These are phyloP conservation scores for Stachybotrys echinatus DNA, from an alignment of 2,329 filamentous ascomycete species.

Conservation along the genomic window DNA sequence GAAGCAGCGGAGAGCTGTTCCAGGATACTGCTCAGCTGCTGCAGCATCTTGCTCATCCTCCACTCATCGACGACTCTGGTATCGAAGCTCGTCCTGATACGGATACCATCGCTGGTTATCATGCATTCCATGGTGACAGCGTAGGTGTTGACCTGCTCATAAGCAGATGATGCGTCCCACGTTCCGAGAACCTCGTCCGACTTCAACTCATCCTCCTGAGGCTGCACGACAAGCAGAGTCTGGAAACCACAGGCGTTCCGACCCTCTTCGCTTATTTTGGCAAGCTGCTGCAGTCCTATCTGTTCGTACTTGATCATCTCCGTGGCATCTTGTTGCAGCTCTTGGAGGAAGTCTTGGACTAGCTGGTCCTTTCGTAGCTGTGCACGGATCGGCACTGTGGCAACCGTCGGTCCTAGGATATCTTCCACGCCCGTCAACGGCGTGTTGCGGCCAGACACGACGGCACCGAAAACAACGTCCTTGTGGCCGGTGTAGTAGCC, in stretches of 20 bases:
- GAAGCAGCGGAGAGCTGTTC: background rate
- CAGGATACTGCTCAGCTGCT: background rate
- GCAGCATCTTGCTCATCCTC: background rate
- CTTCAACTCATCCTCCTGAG: background rate
- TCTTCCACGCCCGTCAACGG: conserved; percentile 12
- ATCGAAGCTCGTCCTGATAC: background rate
- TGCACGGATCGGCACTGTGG: conserved; percentile 11
- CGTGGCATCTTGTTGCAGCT: conserved; percentile 9
- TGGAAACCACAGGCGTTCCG: background rate
- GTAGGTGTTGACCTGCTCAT: background rate
- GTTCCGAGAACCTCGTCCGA: background rate
- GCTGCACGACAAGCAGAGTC: background rate
- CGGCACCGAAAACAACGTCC: conserved; percentile 16
- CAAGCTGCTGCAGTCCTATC: conserved; percentile 18
- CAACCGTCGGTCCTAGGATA: conserved; percentile 15
- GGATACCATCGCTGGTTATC: background rate
- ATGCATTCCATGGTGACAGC: background rate
- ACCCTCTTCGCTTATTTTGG: background rate
- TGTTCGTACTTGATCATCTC: conserved; percentile 12
- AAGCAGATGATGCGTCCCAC: no score
- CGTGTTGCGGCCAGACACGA: conserved; percentile 16
- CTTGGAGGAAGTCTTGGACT: conserved; percentile 9
- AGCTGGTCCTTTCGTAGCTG: conserved; percentile 3
- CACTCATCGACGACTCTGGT: background rate
- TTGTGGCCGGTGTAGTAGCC: conserved; percentile 9